Conservation (phyloP, 108 stramenopile genomes). For the Aurantiochytrium sp. region DNA sequence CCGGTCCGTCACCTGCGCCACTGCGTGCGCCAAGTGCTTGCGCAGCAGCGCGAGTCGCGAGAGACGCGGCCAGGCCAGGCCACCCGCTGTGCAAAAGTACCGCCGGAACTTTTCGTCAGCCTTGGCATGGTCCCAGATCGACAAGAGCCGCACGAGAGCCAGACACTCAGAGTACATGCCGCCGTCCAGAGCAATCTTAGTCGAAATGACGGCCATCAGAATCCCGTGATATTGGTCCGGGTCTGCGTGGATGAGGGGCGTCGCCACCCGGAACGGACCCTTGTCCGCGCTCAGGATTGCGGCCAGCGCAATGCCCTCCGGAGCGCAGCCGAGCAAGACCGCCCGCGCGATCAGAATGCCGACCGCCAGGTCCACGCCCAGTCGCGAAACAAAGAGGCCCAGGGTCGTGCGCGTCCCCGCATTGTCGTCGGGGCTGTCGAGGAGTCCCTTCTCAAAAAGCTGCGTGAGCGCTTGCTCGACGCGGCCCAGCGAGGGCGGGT, state of each 20-base stretch:
- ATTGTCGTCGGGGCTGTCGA: not conserved
- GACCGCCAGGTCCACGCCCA: not conserved
- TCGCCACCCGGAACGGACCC: not conserved
- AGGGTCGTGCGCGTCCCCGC: not conserved
- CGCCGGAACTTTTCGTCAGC: not conserved
- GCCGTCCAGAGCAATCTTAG: not conserved
- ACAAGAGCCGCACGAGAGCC: not conserved
- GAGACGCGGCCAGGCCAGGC: not conserved
- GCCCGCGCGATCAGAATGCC: not conserved
- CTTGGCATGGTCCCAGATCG: not conserved
- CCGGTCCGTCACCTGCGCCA: not conserved
- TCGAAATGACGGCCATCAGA: not conserved
- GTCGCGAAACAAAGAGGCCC: not conserved
- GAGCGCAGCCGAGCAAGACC: not conserved
- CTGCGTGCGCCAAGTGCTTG: not conserved
- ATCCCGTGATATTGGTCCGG: not conserved
- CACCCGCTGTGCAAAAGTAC: not conserved
- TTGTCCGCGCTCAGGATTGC: not conserved
- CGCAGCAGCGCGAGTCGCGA: not conserved
- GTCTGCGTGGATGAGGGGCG: not conserved
- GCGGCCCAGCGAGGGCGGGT: not conserved
- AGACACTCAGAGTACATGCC: not conserved
- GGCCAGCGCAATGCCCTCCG: not conserved
- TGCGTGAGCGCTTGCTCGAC: not conserved
- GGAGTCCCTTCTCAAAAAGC: not conserved